Evolutionary conservation across 23 red algal species (phyloP), one percentile per base, ranked within the genome.

Genomic region (Gracilaria gracilis): DNA sequence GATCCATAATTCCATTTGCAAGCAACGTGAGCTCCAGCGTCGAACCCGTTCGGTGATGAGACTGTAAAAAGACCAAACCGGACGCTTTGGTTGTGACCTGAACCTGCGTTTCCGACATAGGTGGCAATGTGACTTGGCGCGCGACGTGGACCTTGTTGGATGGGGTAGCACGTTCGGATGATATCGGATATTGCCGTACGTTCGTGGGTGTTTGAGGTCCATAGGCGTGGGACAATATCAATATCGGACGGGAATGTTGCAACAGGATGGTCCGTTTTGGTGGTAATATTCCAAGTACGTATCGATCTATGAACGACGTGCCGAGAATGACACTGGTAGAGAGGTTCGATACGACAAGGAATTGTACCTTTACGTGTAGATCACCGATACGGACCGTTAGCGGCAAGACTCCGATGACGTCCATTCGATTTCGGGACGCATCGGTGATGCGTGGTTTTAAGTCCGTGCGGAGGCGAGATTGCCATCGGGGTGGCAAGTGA

Each of bases 1-100:
- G 29, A 40, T 84, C 81, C 81, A 84, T 84, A 29, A 84, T 39
- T 8, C 57, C 81, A 64, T 84, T 64, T 25, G 81, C 58, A 25
- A 84, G 55, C 9, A 84, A 59, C 13, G 81, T 67, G 16, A 84
- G 46, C 27, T 69, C 61, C 28, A 39, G 11, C 17, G 28, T 13
- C 14, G 28, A 33, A 2, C 11, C 24, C 16, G 62, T 14, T 5
- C 24, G 62, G 24, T 67, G 62, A 31, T 67, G 33, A 33, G 28
- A 29, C 12, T 67, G 62, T 17, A 67, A 15, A 21, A 67, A 67
- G 5, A 21, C 2, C 33, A 67, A 24, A 15, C 62, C 62, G 62
- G 11, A 29, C 1, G 62, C 24, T 21, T 67, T 67, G 11, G 62
- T 67, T 1, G 62, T 2, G 0, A 67, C n/a, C 62, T 2, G 1